These are phyloP conservation scores for Asclepias syriaca DNA, from an alignment of 257 asterid species.

Conservation along the genomic window DNA sequence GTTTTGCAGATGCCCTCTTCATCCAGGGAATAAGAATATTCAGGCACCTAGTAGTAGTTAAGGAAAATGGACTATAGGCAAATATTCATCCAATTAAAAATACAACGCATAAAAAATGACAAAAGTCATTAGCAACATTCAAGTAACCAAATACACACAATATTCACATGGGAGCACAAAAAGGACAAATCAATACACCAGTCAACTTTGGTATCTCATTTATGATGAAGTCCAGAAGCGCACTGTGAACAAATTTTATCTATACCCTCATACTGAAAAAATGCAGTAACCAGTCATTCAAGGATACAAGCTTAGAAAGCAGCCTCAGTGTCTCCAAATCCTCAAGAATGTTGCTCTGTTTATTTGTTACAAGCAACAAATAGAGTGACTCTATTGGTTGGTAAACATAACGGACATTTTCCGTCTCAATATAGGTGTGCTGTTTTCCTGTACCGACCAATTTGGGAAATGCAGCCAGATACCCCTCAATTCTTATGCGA, in stretches of 20 bases:
- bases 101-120: background rate
- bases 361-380: conserved; percentile 87
- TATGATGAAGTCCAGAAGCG: background rate
- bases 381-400: conserved; percentile 86
- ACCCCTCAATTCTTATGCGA: conserved; percentile 91
- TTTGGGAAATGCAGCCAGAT: conserved; percentile 94
- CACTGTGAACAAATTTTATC: background rate
- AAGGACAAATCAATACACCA: background rate
- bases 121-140: background rate
- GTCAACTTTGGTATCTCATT: background rate
- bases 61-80: conserved; percentile 22
- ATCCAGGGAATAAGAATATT: conserved; percentile 77
- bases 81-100: no score
- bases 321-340: conserved; percentile 89
- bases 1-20: conserved; percentile 84
- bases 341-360: conserved; percentile 94
- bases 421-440: conserved; percentile 89
- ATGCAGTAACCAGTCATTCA: background rate
- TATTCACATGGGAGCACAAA: background rate
- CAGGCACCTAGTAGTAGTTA: conserved; percentile 76
- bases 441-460: conserved; percentile 90
- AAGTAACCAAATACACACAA: background rate
- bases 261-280: background rate
- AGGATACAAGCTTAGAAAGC: conserved; percentile 90
- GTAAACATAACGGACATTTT: conserved; percentile 89